Evolutionary conservation across 2,329 filamentous ascomycete species (phyloP), one percentile per base, ranked within the genome.

Genomic region (Pseudopithomyces maydicus): DNA sequence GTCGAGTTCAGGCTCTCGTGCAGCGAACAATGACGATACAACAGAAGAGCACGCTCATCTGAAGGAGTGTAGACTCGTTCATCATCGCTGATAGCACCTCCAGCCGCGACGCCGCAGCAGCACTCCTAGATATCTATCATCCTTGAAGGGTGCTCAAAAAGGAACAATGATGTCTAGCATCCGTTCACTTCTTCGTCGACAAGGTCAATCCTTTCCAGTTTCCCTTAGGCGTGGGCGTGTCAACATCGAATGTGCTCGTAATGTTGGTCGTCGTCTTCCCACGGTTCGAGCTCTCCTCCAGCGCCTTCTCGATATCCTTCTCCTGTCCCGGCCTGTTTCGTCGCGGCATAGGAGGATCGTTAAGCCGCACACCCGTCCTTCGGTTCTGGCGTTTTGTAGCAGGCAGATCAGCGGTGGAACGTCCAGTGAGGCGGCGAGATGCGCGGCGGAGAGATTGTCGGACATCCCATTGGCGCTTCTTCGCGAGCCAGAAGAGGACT

Each of bases 401-500:
- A 57, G 58, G 61, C 43, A 56, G 56, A 45, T 68, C 67, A 50
- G 69, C 58, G 23, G 61, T 61, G 19, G 67, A 68, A 46, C 78
- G 76, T 19, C 77, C 78, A 1, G 79, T 81, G 43, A 81, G 57
- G 23, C 79, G 77, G 42, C 78, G 75, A 15, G 79, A 81, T 1
- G 90, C 92, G 62, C 85, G 85, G 54, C 88, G 84, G 55, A 96
- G 81, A 29, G 83, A 89, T 71, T 90, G 86, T 56, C 88, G 85
- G 64, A 95, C 81, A 63, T 88, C 90, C 91, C 91, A 95, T 75
- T 93, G 90, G 45, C 88, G 86, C 79, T 91, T 92, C 81, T 95
- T 95, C 54, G 91, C 90, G 36, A 94, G 74, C 74, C 88, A 91
- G 79, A 90, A 96, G 26, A 95, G 84, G 2, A 86, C 78, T 2